phyloP scores from a whole-genome alignment of 73 alveolate species.

The Paramecium sonneborni region DNA sequence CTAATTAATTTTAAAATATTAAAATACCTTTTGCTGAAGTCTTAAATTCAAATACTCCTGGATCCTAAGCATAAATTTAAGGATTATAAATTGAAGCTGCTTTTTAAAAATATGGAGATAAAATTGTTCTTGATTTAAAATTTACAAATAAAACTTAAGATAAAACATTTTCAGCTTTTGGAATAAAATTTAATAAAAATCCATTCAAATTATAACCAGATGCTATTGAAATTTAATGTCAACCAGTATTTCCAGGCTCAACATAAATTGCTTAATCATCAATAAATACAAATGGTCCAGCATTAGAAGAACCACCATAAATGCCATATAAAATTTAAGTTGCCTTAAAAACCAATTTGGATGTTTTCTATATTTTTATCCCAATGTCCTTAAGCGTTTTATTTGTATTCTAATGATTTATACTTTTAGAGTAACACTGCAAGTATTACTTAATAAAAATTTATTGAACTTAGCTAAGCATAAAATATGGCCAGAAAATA shows the following conservation, averaged over 20 bases:
- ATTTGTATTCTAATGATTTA: neutral
- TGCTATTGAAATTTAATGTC: neutral
- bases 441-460: slow-evolving; percentile 1
- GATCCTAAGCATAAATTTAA: neutral
- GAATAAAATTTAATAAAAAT: neutral
- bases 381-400: slow-evolving; percentile 59
- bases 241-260: slow-evolving; percentile 39
- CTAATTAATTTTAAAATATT: neutral
- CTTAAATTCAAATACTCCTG: neutral
- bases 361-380: slow-evolving; percentile 34
- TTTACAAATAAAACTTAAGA: neutral
- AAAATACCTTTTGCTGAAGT: slow-evolving; percentile 40
- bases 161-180: slow-evolving; percentile 29
- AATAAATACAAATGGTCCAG: slow-evolving; percentile 43
- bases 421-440: neutral
- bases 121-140: slow-evolving; percentile 27
- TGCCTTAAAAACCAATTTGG: slow-evolving; percentile 51
- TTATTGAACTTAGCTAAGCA: neutral
- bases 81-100: slow-evolving; percentile 51
- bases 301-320: slow-evolving; percentile 31
- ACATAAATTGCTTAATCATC: neutral
- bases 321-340: slow-evolving; percentile 57
- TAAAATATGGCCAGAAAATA: slow-evolving; percentile 36
- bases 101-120: slow-evolving; percentile 17
- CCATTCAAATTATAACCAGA: slow-evolving; percentile 50